These are phyloP conservation scores for Pseudogymnoascus sp. DNA, from an alignment of 2,329 filamentous ascomycete genomes.

Conservation along the genomic window DNA sequence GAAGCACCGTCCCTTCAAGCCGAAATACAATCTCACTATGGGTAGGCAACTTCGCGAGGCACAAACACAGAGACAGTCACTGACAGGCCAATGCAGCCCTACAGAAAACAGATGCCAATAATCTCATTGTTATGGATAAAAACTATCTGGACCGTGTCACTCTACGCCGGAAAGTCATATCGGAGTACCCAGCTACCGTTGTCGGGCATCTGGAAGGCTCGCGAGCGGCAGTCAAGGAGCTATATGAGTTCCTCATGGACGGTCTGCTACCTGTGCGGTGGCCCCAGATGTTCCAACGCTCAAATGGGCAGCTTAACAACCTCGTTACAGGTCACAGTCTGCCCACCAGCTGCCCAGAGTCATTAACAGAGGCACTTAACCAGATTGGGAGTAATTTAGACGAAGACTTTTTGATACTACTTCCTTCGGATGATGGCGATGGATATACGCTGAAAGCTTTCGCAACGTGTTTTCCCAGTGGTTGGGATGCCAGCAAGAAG, in stretches of 20 bases:
- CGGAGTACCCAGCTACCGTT: constrained; percentile 34
- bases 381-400: constrained; percentile 48
- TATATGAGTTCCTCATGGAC: constrained; percentile 47
- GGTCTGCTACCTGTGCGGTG: constrained; percentile 51
- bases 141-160: constrained; percentile 47
- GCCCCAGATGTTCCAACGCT: constrained; percentile 43
- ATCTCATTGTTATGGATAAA: constrained; percentile 52
- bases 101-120: constrained; percentile 43
- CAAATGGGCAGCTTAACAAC: constrained; percentile 31
- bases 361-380: constrained; percentile 36
- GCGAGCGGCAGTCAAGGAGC: constrained; percentile 43
- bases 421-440: constrained; percentile 34
- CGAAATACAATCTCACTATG: constrained; percentile 58
- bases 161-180: constrained; percentile 41
- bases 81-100: constrained; percentile 35
- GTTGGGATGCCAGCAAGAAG: constrained; percentile 51
- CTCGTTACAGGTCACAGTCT: constrained; percentile 37
- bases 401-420: constrained; percentile 52
- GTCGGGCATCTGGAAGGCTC: constrained; percentile 32
- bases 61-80: background rate
- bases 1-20: constrained; percentile 50
- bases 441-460: constrained; percentile 50
- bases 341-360: constrained; percentile 29
- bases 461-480: constrained; percentile 48
- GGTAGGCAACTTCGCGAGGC: constrained; percentile 33